phyloP scores from a whole-genome alignment of 768 basidiomycete species.

The Boletus subcaerulescens region DNA sequence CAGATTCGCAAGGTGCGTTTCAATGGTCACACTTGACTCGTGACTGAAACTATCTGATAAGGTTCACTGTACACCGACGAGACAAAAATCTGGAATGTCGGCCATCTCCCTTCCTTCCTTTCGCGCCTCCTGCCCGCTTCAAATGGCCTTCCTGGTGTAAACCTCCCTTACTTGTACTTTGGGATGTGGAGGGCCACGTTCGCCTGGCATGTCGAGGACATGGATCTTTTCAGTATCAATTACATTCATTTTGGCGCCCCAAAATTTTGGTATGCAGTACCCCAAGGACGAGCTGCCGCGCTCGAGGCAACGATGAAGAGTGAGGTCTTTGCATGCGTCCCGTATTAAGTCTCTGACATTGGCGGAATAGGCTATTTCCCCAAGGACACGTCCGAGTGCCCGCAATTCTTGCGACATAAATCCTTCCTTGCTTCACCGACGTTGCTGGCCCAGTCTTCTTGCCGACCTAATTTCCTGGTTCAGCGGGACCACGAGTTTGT shows the following conservation, averaged over 20 bases:
- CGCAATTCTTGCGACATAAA: slow-evolving; percentile 96
- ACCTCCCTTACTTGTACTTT: slow-evolving; percentile 96
- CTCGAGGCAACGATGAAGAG: slow-evolving; percentile 92
- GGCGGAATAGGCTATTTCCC: slow-evolving; percentile 75
- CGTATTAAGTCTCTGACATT: slow-evolving; percentile 3
- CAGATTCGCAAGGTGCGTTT: slow-evolving; percentile 82
- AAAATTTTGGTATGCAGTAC: slow-evolving; percentile 96
- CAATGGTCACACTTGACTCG: not conserved
- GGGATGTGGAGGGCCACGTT: slow-evolving; percentile 99
- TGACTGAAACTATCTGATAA: slow-evolving; percentile 18
- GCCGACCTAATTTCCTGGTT: slow-evolving; percentile 80
- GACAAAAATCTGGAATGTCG: slow-evolving; percentile 92
- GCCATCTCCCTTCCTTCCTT: slow-evolving; percentile 80
- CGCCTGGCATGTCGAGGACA: slow-evolving; percentile 99
- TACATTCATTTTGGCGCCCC: slow-evolving; percentile 98
- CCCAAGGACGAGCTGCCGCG: slow-evolving; percentile 75
- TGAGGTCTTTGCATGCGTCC: slow-evolving; percentile 30
- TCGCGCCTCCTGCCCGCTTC: slow-evolving; percentile 71
- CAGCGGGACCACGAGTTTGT: slow-evolving; percentile 96
- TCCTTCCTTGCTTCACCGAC: slow-evolving; percentile 91
- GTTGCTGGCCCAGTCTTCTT: slow-evolving; percentile 73
- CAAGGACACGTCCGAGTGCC: slow-evolving; percentile 76
- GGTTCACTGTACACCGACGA: slow-evolving; percentile 71
- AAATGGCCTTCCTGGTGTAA: slow-evolving; percentile 87
- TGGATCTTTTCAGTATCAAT: slow-evolving; percentile 99